phyloP scores from a whole-genome alignment of 331 rosid genomes.

The Telfairia occidentalis region DNA sequence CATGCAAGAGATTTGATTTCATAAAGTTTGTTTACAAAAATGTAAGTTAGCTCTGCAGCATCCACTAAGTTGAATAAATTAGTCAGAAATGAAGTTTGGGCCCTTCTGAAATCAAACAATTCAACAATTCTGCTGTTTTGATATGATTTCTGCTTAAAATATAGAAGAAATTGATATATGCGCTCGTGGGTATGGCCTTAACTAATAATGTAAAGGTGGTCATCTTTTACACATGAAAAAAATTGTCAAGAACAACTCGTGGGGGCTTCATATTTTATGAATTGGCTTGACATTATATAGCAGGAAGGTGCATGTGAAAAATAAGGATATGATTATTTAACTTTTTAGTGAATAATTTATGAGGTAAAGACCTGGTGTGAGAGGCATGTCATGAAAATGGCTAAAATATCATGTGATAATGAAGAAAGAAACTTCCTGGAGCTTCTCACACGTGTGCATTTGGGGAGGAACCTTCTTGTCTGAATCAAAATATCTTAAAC shows the following conservation, averaged over 20 bases:
- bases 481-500: neutral
- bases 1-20: conserved; percentile 6
- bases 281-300: neutral
- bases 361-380: neutral
- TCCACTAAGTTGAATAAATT: neutral
- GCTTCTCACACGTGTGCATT: neutral
- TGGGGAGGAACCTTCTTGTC: conserved; percentile 11
- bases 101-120: neutral
- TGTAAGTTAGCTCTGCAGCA: neutral
- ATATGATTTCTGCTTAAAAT: conserved; percentile 2
- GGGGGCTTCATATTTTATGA: conserved; percentile 8
- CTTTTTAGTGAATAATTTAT: neutral
- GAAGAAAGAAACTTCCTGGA: conserved; percentile 7
- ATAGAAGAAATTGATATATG: neutral
- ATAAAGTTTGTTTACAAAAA: neutral
- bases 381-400: neutral
- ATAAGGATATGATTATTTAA: neutral
- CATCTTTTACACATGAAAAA: neutral
- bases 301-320: neutral
- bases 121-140: neutral
- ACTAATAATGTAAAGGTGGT: neutral
- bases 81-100: neutral
- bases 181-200: conserved; percentile 2
- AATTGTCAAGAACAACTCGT: neutral
- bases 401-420: neutral